phyloP scores from a whole-genome alignment of 441 rosid genomes.

The Adansonia gregorii region DNA sequence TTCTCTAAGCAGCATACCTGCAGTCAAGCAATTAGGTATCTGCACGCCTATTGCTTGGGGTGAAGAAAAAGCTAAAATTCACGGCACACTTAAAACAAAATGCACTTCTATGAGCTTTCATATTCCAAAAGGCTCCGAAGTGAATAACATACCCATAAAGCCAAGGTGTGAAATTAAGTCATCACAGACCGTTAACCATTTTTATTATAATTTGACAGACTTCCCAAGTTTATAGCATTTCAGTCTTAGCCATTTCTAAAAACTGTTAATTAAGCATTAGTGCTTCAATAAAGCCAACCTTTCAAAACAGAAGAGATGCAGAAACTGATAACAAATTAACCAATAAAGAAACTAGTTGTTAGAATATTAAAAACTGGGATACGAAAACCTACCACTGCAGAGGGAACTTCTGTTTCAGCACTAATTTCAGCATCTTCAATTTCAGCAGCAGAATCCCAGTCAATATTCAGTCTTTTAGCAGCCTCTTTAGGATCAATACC shows the following conservation, averaged over 20 bases:
- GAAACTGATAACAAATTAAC: not conserved
- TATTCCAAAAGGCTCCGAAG: not conserved
- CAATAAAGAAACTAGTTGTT: constrained; percentile 4
- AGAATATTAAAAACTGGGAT: constrained; percentile 22
- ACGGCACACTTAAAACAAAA: not conserved
- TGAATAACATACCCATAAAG: not conserved
- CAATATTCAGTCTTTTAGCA: constrained; percentile 83
- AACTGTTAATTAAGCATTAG: not conserved
- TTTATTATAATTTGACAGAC: not conserved
- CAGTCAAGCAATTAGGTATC: not conserved
- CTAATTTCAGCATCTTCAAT: constrained; percentile 59
- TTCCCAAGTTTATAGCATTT: not conserved
- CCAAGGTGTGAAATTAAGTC: not conserved
- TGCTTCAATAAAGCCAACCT: constrained; percentile 18
- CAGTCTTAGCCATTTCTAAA: not conserved
- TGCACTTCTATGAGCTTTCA: constrained; percentile 9
- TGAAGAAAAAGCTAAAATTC: not conserved
- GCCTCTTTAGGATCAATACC: constrained; percentile 78
- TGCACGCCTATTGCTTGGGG: not conserved
- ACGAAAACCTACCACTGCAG: constrained; percentile 69
- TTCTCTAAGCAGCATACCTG: not conserved
- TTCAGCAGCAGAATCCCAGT: constrained; percentile 96
- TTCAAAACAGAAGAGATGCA: constrained; percentile 4
- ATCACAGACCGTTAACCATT: not conserved
- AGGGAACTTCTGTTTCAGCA: constrained; percentile 68